Evolutionary conservation across 495 filamentous ascomycete species (phyloP).

Genomic region (Xylaria palmicola): DNA sequence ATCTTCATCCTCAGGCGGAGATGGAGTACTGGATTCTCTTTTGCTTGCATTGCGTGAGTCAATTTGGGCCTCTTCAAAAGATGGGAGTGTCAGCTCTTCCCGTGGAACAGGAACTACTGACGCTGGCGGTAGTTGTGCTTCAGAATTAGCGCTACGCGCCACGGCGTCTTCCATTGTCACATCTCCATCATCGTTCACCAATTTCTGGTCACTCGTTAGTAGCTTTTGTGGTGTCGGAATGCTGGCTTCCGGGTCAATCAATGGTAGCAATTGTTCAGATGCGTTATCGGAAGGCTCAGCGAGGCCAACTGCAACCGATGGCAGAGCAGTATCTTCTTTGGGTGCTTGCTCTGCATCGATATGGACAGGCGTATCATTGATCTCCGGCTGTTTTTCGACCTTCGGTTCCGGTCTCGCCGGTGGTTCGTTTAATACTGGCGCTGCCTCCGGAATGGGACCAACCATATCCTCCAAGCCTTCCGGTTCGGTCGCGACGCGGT

Average conservation of each 20-base stretch:
- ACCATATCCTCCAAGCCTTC: slow-evolving; percentile 32
- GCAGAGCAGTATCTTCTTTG: slow-evolving; percentile 28
- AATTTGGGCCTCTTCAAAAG: slow-evolving; percentile 24
- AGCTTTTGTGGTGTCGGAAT: slow-evolving; percentile 11
- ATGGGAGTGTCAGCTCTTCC: slow-evolving; percentile 15
- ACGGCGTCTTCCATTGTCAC: slow-evolving; percentile 41
- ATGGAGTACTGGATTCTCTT: slow-evolving; percentile 28
- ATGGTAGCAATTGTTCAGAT: slow-evolving; percentile 25
- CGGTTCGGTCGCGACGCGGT: slow-evolving; percentile 35
- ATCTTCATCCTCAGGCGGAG: slow-evolving; percentile 43
- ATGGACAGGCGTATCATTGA: slow-evolving; percentile 28
- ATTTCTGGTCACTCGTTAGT: slow-evolving; percentile 19
- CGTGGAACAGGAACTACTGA: slow-evolving; percentile 13
- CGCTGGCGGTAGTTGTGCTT: slow-evolving; percentile 13
- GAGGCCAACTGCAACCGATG: slow-evolving; percentile 14
- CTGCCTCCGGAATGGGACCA: slow-evolving; percentile 32
- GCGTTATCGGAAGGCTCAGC: slow-evolving; percentile 18
- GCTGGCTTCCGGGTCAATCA: slow-evolving; percentile 29
- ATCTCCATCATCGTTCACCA: slow-evolving; percentile 27
- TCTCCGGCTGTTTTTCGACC: slow-evolving; percentile 36
- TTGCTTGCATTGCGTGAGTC: slow-evolving; percentile 28
- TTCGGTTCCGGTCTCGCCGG: slow-evolving; percentile 42
- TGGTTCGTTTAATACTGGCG: slow-evolving; percentile 22
- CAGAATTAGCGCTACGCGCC: slow-evolving; percentile 40
- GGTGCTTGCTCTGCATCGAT: slow-evolving; percentile 22